Conservation (phyloP, 106 monocot genomes). For the Dendrobium chrysotoxum region DNA sequence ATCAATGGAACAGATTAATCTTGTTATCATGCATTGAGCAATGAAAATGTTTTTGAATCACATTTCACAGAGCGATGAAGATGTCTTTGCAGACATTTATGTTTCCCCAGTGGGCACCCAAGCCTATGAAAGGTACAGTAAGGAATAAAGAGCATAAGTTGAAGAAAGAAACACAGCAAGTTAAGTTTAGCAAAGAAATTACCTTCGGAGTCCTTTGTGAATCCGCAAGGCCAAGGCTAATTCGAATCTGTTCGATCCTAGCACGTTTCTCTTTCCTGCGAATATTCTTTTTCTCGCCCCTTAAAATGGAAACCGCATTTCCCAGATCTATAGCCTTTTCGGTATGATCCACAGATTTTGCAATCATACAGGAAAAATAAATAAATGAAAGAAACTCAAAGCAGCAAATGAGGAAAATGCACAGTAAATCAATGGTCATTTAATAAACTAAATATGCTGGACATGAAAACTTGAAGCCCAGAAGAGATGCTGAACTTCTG, state of each 20-base stretch:
- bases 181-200: slow-evolving; percentile 5
- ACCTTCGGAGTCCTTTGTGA: slow-evolving; percentile 94
- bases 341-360: slow-evolving; percentile 28
- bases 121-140: background rate
- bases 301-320: slow-evolving; percentile 74
- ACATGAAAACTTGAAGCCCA: background rate
- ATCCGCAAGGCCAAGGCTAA: slow-evolving; percentile 93
- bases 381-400: background rate
- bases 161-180: background rate
- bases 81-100: background rate
- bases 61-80: background rate
- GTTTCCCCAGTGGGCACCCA: background rate
- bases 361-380: background rate
- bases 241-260: slow-evolving; percentile 92
- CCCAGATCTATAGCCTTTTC: slow-evolving; percentile 43
- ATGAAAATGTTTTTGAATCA: background rate
- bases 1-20: background rate
- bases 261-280: slow-evolving; percentile 92
- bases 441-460: background rate
- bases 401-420: background rate
- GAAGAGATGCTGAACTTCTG: too few species aligned
- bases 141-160: slow-evolving; percentile 3
- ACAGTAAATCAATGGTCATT: background rate
- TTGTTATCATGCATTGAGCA: background rate
- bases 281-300: slow-evolving; percentile 77